Base-by-base conservation (phyloP, 2,329 filamentous ascomycete genomes). In the Cryoendolithus antarcticus region DNA sequence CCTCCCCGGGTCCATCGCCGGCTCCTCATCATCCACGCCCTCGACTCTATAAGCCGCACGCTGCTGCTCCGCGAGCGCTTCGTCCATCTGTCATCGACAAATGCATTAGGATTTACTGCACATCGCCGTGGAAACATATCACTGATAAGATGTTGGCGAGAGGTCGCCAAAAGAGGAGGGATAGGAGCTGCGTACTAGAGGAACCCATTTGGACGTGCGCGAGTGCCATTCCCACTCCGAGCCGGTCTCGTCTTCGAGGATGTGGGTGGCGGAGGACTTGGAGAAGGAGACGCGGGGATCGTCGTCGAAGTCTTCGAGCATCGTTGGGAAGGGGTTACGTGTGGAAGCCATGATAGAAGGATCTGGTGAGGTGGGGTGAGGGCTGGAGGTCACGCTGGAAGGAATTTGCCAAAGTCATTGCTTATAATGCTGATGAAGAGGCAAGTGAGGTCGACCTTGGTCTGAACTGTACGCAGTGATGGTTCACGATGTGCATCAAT, bases 231-330 rank as follows among this genome's bases (percentile, higher is more conserved):
- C 82, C 64, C 80, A 93, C 60, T 94, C 88, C 44, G 77, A 74
- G 38, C 85, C 86, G 56, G 91, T 79, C 35, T 86, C 83, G 41
- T 84, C 81, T 45, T 93, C 86, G 6, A 91, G 76, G 38, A 91
- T 75, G 64, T 80, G 89, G 57, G 47, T 49, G 4, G 77, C 71
- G 61, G 89, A 80, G 44, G 84, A 69, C 57, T 75, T 82, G n/a
- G 84, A 91, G 64, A 81, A 94, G 5, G 85, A 89, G 54, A 94
- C 83, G 51, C 86, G 82, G 21, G 83, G 74, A 57, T 94, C 86
- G 42, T 65, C 65, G 52, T 81, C 78, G 57, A 94, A 93, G 34
- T 82, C 72, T 41, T 74, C 70, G 10, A 73, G 70, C 41, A 84
- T 63, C 40, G 59, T 59, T 11, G 72, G 72, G 44, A 75, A 74